These are phyloP conservation scores for Mimosa bimucronata DNA, from an alignment of 306 rosid genomes.

Conservation along the genomic window DNA sequence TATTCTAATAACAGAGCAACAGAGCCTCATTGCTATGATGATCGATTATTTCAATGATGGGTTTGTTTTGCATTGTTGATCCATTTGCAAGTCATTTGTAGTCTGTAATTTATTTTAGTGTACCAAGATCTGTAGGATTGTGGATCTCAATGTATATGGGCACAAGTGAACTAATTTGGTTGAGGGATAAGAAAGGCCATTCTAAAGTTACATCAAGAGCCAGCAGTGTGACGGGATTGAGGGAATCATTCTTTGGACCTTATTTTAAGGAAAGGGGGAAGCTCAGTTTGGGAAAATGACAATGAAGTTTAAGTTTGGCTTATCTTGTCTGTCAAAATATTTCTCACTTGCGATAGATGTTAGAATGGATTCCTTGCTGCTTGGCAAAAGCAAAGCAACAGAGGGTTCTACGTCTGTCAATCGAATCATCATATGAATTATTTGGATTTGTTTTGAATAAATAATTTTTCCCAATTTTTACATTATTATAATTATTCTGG, in stretches of 20 bases:
- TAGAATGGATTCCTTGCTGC: background rate
- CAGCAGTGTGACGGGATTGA: background rate
- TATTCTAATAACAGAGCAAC: conserved; percentile 1
- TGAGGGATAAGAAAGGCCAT: background rate
- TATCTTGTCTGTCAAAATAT: background rate
- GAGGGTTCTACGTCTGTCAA: background rate
- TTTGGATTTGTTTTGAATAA: background rate
- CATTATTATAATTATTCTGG: too few relatives aligned
- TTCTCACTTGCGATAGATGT: background rate
- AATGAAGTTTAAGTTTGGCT: background rate
- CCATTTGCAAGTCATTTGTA: background rate
- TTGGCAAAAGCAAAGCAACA: background rate
- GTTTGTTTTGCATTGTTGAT: conserved; percentile 14
- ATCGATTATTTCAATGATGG: background rate
- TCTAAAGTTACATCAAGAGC: background rate
- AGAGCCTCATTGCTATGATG: background rate
- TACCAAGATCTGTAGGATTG: background rate
- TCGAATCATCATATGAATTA: background rate
- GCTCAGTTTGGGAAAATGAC: background rate
- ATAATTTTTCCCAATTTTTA: background rate
- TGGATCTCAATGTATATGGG: background rate
- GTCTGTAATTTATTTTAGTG: background rate
- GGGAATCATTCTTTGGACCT: background rate
- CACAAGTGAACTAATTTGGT: background rate
- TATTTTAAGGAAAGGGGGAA: background rate